A percentile compares a stretch with the other conserved stretches of the same genome.
phyloP scores from a whole-genome alignment of 352 stramenopile species.

The Pythium rhizo-oryzae region DNA sequence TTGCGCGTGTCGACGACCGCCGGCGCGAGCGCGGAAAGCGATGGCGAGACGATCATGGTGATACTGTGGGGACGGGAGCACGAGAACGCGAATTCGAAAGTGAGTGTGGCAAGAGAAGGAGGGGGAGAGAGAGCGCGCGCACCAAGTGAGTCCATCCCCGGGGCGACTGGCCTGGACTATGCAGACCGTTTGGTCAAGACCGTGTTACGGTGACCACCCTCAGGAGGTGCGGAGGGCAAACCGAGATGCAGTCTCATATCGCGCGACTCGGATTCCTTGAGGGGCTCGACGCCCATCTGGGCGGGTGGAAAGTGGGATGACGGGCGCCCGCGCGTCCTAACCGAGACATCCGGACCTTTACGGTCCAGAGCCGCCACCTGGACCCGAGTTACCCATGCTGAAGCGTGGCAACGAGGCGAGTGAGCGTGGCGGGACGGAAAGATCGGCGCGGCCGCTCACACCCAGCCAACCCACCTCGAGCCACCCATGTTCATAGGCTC shows the following conservation, averaged over 20 bases:
- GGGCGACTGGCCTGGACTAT: neutral
- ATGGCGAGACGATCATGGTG: slow-evolving; percentile 2
- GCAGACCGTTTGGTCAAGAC: neutral
- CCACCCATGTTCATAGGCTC: too few relatives aligned
- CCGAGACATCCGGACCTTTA: slow-evolving; percentile 12
- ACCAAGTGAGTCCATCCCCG: too few relatives aligned
- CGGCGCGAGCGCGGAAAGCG: slow-evolving; percentile 53
- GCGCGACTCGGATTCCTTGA: slow-evolving; percentile 1
- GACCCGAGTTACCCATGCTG: neutral
- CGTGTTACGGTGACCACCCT: neutral
- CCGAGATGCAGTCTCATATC: too few relatives aligned
- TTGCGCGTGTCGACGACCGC: slow-evolving; percentile 78
- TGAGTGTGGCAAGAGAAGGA: neutral
- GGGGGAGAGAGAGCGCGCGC: too few relatives aligned
- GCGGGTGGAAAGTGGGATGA: slow-evolving; percentile 14
- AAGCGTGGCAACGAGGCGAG: neutral
- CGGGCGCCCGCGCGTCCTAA: neutral
- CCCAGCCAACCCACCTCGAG: too few relatives aligned
- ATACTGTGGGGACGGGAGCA: neutral
- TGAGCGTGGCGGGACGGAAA: neutral
- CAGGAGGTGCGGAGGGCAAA: too few relatives aligned
- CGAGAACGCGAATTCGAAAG: slow-evolving; percentile 10
- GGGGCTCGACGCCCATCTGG: slow-evolving; percentile 2
- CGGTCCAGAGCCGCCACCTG: neutral
- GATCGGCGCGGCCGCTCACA: too few relatives aligned